These are phyloP conservation scores for Solanum dulcamara DNA, from an alignment of 257 asterid genomes.

Conservation along the genomic window DNA sequence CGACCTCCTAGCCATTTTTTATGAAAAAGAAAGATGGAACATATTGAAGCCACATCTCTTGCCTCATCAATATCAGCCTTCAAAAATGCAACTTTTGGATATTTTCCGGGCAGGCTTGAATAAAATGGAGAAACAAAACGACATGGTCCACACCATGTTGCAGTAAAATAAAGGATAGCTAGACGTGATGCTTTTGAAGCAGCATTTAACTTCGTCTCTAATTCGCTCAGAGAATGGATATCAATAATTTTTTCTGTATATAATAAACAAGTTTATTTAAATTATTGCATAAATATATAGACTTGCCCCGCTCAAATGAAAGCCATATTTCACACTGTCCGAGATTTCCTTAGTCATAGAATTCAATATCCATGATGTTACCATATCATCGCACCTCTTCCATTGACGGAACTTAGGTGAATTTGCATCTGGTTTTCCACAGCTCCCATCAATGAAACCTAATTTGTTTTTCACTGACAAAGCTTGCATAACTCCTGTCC, in stretches of 20 bases:
- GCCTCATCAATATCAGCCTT: slow-evolving; percentile 65
- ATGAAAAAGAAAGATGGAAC: slow-evolving; percentile 59
- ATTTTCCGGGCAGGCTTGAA: slow-evolving; percentile 33
- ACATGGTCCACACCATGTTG: slow-evolving; percentile 84
- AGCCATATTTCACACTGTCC: too few relatives aligned
- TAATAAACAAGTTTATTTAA: not conserved
- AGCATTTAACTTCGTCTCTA: slow-evolving; percentile 35
- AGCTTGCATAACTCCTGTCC: not conserved
- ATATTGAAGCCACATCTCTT: slow-evolving; percentile 34
- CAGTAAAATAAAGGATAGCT: slow-evolving; percentile 61
- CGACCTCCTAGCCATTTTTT: slow-evolving; percentile 52
- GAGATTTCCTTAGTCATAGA: not conserved
- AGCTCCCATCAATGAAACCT: not conserved
- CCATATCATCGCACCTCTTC: not conserved
- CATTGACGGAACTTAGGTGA: not conserved
- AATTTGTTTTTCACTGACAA: not conserved
- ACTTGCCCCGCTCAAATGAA: too few relatives aligned
- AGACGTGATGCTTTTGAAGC: slow-evolving; percentile 43
- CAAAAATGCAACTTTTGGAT: slow-evolving; percentile 42
- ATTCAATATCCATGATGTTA: not conserved
- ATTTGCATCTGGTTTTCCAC: not conserved
- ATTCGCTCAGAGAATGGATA: slow-evolving; percentile 34
- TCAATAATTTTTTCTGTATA: slow-evolving; percentile 48
- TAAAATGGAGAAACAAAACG: slow-evolving; percentile 44
- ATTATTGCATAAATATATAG: too few relatives aligned